Percentiles rank a stretch among this genome's conserved stretches.
Conservation (phyloP, 768 basidiomycete species). For the Collybia mongolica region DNA sequence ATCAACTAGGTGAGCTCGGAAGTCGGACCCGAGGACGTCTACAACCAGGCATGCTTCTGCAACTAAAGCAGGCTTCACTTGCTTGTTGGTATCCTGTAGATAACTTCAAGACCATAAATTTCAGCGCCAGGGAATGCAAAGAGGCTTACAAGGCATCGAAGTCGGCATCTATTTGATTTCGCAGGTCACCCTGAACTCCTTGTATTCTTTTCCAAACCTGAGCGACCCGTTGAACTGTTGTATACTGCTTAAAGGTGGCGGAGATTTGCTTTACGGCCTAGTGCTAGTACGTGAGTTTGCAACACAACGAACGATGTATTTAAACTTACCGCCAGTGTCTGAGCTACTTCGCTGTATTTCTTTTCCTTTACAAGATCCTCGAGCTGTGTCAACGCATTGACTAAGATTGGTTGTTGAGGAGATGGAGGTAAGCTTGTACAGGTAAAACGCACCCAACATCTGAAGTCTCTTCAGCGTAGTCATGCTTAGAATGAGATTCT, state of each 20-base stretch:
- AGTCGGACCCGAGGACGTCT: constrained; percentile 85
- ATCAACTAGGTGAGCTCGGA: constrained; percentile 78
- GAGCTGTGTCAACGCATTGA: constrained; percentile 79
- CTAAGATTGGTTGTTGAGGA: constrained; percentile 34
- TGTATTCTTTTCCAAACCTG: constrained; percentile 79
- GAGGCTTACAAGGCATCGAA: constrained; percentile 87
- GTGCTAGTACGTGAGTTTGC: constrained; percentile 5
- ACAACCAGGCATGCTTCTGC: constrained; percentile 85
- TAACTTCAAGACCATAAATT: constrained; percentile 47
- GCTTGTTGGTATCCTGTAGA: constrained; percentile 71
- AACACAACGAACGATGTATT: neutral
- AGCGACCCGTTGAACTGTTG: constrained; percentile 71
- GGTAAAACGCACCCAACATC: constrained; percentile 75
- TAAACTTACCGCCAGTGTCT: constrained; percentile 65
- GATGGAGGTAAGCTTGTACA: neutral
- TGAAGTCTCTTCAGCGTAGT: constrained; percentile 87
- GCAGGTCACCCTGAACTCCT: constrained; percentile 80
- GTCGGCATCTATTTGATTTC: constrained; percentile 79
- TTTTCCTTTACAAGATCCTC: constrained; percentile 76
- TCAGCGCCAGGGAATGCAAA: neutral
- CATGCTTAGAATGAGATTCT: constrained; percentile 88
- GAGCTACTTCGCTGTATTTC: constrained; percentile 80
- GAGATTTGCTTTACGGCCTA: constrained; percentile 90
- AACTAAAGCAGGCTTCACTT: constrained; percentile 62
- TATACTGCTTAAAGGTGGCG: constrained; percentile 75